A percentile compares a stretch with the other conserved stretches of the same genome.
phyloP scores from a whole-genome alignment of 78 protist genomes.

The Dictyostelium citrinum region DNA sequence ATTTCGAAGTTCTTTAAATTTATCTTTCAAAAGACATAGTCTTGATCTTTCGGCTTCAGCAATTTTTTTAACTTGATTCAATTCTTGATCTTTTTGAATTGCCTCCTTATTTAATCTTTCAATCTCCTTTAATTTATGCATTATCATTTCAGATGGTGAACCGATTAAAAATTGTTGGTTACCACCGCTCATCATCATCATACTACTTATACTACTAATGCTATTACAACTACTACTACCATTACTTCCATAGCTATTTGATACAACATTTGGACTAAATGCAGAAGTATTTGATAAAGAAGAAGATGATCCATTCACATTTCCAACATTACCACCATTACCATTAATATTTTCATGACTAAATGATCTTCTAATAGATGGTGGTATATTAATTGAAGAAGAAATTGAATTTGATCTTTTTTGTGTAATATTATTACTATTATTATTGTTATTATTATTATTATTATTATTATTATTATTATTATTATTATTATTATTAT shows the following conservation, averaged over 20 bases:
- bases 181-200: neutral
- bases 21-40: constrained; percentile 22
- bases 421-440: neutral
- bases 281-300: neutral
- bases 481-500: neutral
- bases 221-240: neutral
- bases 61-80: constrained; percentile 59
- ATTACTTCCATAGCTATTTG: neutral
- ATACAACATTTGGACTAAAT: neutral
- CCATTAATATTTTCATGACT: constrained; percentile 18
- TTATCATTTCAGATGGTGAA: constrained; percentile 67
- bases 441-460: neutral
- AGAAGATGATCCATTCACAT: neutral
- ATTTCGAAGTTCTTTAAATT: constrained; percentile 18
- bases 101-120: constrained; percentile 23
- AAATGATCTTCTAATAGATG: constrained; percentile 4
- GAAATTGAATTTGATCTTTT: constrained; percentile 23
- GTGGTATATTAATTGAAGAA: neutral
- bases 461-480: neutral
- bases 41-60: constrained; percentile 74
- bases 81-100: constrained; percentile 36
- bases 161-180: constrained; percentile 6
- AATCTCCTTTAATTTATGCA: constrained; percentile 46
- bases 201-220: neutral
- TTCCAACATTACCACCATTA: neutral